Conservation (phyloP, 192 early-diverging fungal species). For the Rhizoclosmatium globosum region DNA sequence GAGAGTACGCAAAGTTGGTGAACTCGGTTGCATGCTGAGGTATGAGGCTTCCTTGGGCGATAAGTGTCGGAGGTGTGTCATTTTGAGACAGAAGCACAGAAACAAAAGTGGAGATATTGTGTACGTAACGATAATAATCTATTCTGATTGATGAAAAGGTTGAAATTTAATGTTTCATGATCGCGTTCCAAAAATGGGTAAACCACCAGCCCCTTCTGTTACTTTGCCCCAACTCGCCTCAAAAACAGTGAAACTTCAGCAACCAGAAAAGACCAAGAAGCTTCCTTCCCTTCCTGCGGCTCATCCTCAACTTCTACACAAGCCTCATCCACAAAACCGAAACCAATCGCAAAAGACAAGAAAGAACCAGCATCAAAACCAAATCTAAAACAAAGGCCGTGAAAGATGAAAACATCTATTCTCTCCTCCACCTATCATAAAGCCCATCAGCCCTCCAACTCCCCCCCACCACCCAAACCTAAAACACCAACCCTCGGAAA, state of each 20-base stretch:
- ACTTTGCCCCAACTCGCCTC: no score
- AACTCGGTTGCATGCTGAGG: constrained; percentile 9
- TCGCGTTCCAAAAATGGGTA: no score
- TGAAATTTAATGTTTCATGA: no score
- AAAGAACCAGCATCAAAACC: neutral
- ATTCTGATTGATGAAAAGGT: no score
- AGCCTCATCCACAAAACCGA: neutral
- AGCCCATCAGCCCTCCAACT: neutral
- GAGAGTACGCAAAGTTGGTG: constrained; percentile 31
- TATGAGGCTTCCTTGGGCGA: constrained; percentile 22
- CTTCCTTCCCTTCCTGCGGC: no score
- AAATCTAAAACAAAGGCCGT: neutral
- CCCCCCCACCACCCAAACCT: neutral
- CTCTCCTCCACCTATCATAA: neutral
- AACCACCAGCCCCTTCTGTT: no score
- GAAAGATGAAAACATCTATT: neutral
- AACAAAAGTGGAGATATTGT: no score
- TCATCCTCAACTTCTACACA: no score
- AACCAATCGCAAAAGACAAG: neutral
- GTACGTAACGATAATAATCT: no score
- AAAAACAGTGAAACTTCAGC: no score
- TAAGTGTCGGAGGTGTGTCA: neutral
- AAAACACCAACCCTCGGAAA: neutral
- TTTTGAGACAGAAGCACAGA: no score
- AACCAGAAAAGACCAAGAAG: no score